Percentiles rank a stretch among this genome's conserved stretches.
phyloP scores from a whole-genome alignment of 129 eudicot species.

The Helichrysum umbraculigerum region DNA sequence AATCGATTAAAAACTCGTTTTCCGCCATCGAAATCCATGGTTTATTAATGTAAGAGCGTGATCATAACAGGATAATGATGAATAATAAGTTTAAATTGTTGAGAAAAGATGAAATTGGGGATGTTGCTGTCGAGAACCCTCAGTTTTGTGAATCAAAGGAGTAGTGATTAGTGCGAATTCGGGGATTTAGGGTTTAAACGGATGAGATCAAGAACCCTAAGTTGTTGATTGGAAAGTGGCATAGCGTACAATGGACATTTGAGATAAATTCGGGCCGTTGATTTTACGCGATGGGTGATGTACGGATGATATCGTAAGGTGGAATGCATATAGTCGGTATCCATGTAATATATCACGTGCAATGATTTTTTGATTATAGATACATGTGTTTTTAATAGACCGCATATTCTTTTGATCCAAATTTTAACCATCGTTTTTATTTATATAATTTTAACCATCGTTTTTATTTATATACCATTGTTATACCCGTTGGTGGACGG shows the following conservation, averaged over 20 bases:
- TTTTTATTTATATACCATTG: too few relatives aligned
- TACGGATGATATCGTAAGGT: slow-evolving; percentile 1
- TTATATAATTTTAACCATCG: too few relatives aligned
- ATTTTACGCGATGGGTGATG: not conserved
- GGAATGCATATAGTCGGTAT: not conserved
- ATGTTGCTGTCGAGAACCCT: not conserved
- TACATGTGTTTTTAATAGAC: too few relatives aligned
- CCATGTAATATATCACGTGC: too few relatives aligned
- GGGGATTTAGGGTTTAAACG: not conserved
- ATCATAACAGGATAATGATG: slow-evolving; percentile 28
- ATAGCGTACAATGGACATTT: not conserved
- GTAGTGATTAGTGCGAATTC: not conserved
- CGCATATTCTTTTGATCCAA: too few relatives aligned
- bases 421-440: too few relatives aligned
- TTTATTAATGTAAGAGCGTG: slow-evolving; percentile 12
- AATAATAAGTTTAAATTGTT: not conserved
- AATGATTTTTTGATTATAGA: too few relatives aligned
- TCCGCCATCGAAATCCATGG: slow-evolving; percentile 41
- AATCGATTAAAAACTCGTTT: slow-evolving; percentile 38
- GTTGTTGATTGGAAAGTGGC: not conserved
- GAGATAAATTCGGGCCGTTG: not conserved
- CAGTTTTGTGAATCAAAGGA: not conserved
- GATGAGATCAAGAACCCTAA: slow-evolving; percentile 32
- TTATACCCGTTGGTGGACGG: too few relatives aligned
- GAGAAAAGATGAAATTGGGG: not conserved